Conservation (phyloP, 305 asterid species). For the Fraxinus sp. region DNA sequence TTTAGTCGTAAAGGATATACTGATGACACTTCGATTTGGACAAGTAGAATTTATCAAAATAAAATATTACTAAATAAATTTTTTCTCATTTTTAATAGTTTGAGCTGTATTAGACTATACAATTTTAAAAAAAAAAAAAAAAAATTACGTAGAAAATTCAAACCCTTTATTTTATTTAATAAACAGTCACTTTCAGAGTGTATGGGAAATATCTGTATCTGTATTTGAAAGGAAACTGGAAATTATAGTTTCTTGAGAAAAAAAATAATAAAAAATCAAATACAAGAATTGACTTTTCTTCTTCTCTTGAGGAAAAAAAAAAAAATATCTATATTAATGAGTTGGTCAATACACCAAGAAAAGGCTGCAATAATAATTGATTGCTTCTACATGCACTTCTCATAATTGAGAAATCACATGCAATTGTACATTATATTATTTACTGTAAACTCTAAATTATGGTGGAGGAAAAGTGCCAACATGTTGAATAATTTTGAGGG, state of each 20-base stretch:
- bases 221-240: neutral
- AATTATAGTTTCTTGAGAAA: neutral
- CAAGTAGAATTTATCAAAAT: too few species aligned
- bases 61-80: too few species aligned
- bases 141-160: neutral
- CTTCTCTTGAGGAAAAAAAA: neutral
- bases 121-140: too few species aligned
- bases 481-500: neutral
- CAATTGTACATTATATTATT: neutral
- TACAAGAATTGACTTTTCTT: neutral
- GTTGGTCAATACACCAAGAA: slow-evolving; percentile 21
- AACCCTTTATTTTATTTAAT: too few species aligned
- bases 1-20: neutral
- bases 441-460: neutral
- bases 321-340: too few species aligned
- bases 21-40: neutral
- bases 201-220: neutral
- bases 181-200: neutral
- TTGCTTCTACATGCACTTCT: slow-evolving; percentile 28
- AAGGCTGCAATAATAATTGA: slow-evolving; percentile 20
- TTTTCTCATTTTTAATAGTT: too few species aligned
- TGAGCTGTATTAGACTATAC: neutral
- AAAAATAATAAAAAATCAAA: neutral
- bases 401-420: slow-evolving; percentile 37
- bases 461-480: neutral